Conservation (phyloP, 2,329 filamentous ascomycete species). For the Apiospora koreana region DNA sequence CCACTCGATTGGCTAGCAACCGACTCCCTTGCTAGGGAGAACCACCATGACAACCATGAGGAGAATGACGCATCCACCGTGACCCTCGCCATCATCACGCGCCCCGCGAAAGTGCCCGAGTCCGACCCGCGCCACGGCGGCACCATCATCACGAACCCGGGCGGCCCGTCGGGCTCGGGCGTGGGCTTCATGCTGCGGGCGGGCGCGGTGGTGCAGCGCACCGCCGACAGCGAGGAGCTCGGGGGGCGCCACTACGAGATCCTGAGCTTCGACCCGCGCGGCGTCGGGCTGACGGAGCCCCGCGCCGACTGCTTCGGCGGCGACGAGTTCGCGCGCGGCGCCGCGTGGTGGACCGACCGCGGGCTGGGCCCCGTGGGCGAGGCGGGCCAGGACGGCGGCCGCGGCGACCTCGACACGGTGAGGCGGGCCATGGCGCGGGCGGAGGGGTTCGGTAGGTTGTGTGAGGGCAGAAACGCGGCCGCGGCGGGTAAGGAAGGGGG, state of each 20-base stretch:
- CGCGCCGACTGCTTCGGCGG: constrained; percentile 39
- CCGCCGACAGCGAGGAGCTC: constrained; percentile 32
- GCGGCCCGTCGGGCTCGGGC: constrained; percentile 47
- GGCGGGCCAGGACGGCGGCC: constrained; percentile 12
- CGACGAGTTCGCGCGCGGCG: constrained; percentile 30
- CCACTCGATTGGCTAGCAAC: constrained; percentile 12
- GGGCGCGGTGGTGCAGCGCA: constrained; percentile 33
- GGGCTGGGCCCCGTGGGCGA: constrained; percentile 30
- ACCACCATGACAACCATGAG: too few species aligned
- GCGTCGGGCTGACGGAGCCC: constrained; percentile 39
- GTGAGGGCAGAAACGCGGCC: constrained; percentile 23
- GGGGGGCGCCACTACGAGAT: constrained; percentile 39
- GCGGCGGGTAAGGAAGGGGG: constrained; percentile 22
- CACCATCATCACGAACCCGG: constrained; percentile 45
- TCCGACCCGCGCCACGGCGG: background rate
- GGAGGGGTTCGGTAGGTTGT: constrained; percentile 31
- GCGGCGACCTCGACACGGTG: constrained; percentile 21
- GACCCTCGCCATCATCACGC: constrained; percentile 22
- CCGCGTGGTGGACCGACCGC: constrained; percentile 25
- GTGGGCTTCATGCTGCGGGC: constrained; percentile 28
- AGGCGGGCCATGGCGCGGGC: constrained; percentile 28
- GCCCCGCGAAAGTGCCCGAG: constrained; percentile 19
- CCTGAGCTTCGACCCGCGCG: constrained; percentile 47
- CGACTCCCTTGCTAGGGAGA: background rate
- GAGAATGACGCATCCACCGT: background rate